A percentile compares a stretch with the other conserved stretches of the same genome.
Conservation (phyloP, 345 rosid species). For the Lepidium sativum region DNA sequence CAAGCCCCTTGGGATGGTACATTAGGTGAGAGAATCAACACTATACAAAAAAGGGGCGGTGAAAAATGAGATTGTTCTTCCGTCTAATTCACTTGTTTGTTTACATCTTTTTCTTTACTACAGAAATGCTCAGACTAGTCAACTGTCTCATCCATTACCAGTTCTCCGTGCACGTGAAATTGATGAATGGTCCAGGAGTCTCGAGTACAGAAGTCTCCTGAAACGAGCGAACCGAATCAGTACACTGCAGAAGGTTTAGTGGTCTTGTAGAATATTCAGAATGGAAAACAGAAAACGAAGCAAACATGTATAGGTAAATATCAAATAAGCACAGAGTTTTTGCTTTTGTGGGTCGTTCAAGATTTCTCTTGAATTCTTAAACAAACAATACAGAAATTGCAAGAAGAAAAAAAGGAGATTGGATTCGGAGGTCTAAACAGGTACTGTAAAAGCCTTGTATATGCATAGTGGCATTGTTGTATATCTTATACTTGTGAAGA, state of each 20-base stretch:
- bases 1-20: constrained; percentile 83
- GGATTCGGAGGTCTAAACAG: constrained; percentile 6
- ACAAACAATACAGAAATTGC: not conserved
- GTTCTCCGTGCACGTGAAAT: constrained; percentile 98
- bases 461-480: constrained; percentile 10
- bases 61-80: not conserved
- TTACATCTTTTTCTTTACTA: constrained; percentile 20
- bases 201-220: constrained; percentile 53
- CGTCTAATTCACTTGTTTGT: not conserved
- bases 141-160: constrained; percentile 87
- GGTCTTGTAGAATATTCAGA: not conserved
- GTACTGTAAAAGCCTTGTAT: constrained; percentile 16
- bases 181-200: constrained; percentile 90
- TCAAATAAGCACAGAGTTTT: not conserved
- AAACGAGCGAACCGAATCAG: constrained; percentile 45
- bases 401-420: constrained; percentile 1
- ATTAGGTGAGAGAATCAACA: constrained; percentile 52
- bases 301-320: constrained; percentile 21
- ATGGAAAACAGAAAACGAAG: not conserved
- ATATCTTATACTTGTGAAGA: constrained; percentile 7
- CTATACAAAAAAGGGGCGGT: not conserved
- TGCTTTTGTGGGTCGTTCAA: not conserved
- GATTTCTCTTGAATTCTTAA: not conserved
- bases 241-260: constrained; percentile 32
- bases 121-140: constrained; percentile 96